phyloP scores from a whole-genome alignment of 2,329 filamentous ascomycete genomes.

The Aphanoascus verrucosus region DNA sequence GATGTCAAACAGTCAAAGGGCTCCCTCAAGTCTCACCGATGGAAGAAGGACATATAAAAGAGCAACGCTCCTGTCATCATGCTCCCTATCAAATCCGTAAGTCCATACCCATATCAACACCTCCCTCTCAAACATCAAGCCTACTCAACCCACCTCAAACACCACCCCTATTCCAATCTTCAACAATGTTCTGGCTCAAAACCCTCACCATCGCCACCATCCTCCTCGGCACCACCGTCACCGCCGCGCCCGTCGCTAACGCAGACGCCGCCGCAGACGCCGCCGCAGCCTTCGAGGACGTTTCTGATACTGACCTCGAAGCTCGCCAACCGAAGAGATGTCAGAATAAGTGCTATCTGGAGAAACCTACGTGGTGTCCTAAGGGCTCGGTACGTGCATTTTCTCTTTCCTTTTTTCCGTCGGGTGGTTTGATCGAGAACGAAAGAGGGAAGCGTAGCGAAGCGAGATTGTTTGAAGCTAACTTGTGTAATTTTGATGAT shows the following conservation, averaged over 20 bases:
- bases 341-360: neutral
- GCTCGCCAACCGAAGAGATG: neutral
- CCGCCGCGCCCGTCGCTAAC: neutral
- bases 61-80: too few species aligned
- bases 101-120: too few species aligned
- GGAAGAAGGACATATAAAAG: too few species aligned
- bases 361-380: neutral
- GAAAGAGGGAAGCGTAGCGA: too few species aligned
- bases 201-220: neutral
- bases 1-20: too few species aligned
- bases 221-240: neutral
- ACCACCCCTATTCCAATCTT: neutral
- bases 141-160: too few species aligned
- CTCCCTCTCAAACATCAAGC: too few species aligned
- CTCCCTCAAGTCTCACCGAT: too few species aligned
- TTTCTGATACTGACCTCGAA: neutral
- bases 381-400: neutral
- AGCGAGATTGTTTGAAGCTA: too few species aligned
- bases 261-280: neutral
- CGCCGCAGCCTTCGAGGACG: neutral
- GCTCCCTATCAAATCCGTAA: too few species aligned
- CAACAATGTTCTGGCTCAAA: neutral
- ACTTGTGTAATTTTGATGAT: too few species aligned
- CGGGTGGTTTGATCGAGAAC: neutral
- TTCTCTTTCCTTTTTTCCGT: neutral